Evolutionary conservation across 2,329 filamentous ascomycete species (phyloP).

Genomic region (Fusarium nygamai): DNA sequence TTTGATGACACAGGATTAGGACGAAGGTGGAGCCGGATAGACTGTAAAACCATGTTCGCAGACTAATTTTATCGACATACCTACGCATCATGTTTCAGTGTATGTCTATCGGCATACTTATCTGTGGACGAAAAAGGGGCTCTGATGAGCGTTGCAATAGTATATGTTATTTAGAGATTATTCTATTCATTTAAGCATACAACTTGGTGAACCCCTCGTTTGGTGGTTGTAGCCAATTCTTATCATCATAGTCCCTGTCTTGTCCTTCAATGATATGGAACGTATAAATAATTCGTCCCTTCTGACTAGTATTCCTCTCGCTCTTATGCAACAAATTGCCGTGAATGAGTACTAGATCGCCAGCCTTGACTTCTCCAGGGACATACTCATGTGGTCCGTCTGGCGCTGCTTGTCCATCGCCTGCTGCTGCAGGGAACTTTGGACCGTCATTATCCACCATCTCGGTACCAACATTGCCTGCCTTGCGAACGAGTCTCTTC

Average conservation of each 20-base stretch:
- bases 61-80: slow-evolving; percentile 38
- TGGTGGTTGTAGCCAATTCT: slow-evolving; percentile 94
- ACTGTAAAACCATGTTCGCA: slow-evolving; percentile 37
- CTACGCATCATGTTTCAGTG: slow-evolving; percentile 25
- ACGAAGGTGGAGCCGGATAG: slow-evolving; percentile 31
- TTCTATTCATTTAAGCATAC: slow-evolving; percentile 48
- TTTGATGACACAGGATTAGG: slow-evolving; percentile 11
- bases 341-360: slow-evolving; percentile 91
- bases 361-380: slow-evolving; percentile 88
- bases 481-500: slow-evolving; percentile 78
- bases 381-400: slow-evolving; percentile 66
- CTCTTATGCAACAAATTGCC: slow-evolving; percentile 97
- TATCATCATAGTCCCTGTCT: slow-evolving; percentile 77
- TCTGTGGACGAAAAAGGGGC: slow-evolving; percentile 7
- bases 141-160: slow-evolving; percentile 3
- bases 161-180: background rate
- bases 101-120: slow-evolving; percentile 16
- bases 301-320: slow-evolving; percentile 86
- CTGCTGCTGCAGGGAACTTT: slow-evolving; percentile 66
- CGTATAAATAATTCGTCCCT: slow-evolving; percentile 94
- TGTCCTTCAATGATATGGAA: slow-evolving; percentile 95
- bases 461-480: slow-evolving; percentile 66
- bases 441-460: slow-evolving; percentile 76
- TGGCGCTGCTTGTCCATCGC: slow-evolving; percentile 57
- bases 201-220: slow-evolving; percentile 80